Evolutionary conservation across 306 rosid species (phyloP).

Genomic region (Vigna hirtella): DNA sequence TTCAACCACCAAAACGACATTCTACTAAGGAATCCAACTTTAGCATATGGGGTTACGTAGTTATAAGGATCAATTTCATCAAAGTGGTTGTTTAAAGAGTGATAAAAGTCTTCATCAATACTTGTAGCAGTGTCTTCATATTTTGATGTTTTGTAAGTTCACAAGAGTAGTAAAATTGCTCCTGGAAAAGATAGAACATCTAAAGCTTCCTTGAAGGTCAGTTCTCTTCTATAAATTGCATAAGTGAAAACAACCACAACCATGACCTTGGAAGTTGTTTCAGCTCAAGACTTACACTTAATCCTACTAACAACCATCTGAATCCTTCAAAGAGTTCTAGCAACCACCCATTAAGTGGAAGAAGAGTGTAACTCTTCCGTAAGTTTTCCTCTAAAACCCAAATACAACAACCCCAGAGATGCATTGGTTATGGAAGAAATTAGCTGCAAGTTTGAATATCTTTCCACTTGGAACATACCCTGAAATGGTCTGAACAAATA

Average conservation of each 20-base stretch:
- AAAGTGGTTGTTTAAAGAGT: conserved; percentile 52
- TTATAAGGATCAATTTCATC: conserved; percentile 37
- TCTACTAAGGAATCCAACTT: conserved; percentile 65
- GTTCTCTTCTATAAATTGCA: conserved; percentile 35
- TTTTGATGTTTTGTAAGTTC: conserved; percentile 44
- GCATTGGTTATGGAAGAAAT: conserved; percentile 55
- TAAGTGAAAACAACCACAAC: conserved; percentile 51
- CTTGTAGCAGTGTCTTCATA: conserved; percentile 33
- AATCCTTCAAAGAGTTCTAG: conserved; percentile 62
- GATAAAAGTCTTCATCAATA: conserved; percentile 47
- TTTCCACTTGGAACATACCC: conserved; percentile 13
- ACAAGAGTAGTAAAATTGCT: conserved; percentile 42
- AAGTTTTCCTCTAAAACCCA: conserved; percentile 61
- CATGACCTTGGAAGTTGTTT: conserved; percentile 50
- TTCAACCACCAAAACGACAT: conserved; percentile 80
- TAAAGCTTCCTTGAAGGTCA: conserved; percentile 44
- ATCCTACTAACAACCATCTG: conserved; percentile 55
- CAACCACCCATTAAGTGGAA: conserved; percentile 63
- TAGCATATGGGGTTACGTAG: conserved; percentile 57
- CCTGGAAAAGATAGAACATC: conserved; percentile 48
- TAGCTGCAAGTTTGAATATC: conserved; percentile 50
- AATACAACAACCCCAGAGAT: conserved; percentile 55
- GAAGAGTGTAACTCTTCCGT: conserved; percentile 40
- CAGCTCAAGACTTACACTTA: conserved; percentile 48
- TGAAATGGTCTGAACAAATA: conserved; percentile 37